A percentile compares a stretch with the other conserved stretches of the same genome.
Evolutionary conservation across 1,284 basidiomycete species (phyloP).

Genomic region (Apiotrichum veenhuisii): DNA sequence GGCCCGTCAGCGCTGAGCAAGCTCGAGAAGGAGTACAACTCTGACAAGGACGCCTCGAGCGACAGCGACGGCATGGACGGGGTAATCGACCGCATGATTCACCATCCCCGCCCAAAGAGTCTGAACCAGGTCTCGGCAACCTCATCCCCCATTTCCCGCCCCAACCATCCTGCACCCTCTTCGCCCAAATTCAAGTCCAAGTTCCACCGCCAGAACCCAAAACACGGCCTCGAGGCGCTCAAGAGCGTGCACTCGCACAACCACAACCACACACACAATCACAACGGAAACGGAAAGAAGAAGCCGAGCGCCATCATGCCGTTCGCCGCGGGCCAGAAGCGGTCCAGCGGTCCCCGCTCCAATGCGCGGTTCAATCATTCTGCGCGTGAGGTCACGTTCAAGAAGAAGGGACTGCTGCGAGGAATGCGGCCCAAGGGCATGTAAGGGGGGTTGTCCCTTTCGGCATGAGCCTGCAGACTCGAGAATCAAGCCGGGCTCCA

Average conservation of each 20-base stretch:
- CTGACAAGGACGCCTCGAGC: constrained; percentile 9
- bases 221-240: background rate
- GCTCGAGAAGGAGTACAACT: constrained; percentile 5
- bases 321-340: constrained; percentile 11
- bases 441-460: background rate
- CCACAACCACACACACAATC: background rate
- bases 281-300: constrained; percentile 3
- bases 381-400: background rate
- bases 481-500: background rate
- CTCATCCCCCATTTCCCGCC: constrained; percentile 1
- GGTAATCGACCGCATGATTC: background rate
- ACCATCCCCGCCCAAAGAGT: background rate
- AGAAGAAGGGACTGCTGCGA: constrained; percentile 1
- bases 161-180: background rate
- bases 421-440: constrained; percentile 5
- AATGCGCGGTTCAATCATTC: background rate
- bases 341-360: background rate
- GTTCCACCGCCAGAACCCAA: constrained; percentile 5
- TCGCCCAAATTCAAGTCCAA: constrained; percentile 3
- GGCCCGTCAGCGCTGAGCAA: background rate
- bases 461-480: background rate
- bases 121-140: no score
- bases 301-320: constrained; percentile 15
- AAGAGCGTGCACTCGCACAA: background rate
- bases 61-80: constrained; percentile 5